Base-by-base conservation (phyloP, 2,329 filamentous ascomycete species). In the Cladosporium austrohemisphaericum region DNA sequence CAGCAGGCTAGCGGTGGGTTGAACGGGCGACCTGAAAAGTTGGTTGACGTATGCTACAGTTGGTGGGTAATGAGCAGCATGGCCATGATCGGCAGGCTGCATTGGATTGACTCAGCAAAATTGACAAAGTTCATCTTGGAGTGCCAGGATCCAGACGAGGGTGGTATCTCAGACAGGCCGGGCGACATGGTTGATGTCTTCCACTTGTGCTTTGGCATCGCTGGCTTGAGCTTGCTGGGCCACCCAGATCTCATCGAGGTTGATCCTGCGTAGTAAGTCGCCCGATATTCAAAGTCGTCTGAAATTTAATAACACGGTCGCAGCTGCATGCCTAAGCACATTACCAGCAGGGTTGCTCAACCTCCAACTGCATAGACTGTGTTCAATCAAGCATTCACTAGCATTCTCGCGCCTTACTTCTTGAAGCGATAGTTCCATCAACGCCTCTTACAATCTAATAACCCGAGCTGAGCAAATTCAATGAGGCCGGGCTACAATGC, bases 41-140 rank as follows among this genome's bases (percentile, higher is more conserved):
- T 87, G 55, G 92, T 95, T 66, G 93, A 98, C 67, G 92, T 95
- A 11, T 98, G 93, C 72, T 98, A 98, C 71, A 95, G 89, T 67
- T 98, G 93, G 93, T 98, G 93, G 93, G 93, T 97, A 36, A 74
- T 92, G 63, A 92, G 88, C 64, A 95, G 91, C 66, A 73, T 98
- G 58, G 85, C 86, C 37, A 96, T 97, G 78, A 87, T 98, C 58
- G 83, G 79, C 47, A 84, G 85, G 49, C 78, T 90, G 46, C 88
- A 96, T 67, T 98, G 93, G 93, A 94, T 98, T 65, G 88, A 98
- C 71, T 80, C 83, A 41, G 76, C 84, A 50, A 87, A 88, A 64
- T 78, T 98, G 60, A 78, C 83, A 44, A 68, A 70, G 19, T 98
- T 95, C 69, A 96, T 98, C 48, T 71, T 98, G 51, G 78, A 78